Base-by-base conservation (phyloP, 2,329 filamentous ascomycete species). In the Xylariaceae sp. region DNA sequence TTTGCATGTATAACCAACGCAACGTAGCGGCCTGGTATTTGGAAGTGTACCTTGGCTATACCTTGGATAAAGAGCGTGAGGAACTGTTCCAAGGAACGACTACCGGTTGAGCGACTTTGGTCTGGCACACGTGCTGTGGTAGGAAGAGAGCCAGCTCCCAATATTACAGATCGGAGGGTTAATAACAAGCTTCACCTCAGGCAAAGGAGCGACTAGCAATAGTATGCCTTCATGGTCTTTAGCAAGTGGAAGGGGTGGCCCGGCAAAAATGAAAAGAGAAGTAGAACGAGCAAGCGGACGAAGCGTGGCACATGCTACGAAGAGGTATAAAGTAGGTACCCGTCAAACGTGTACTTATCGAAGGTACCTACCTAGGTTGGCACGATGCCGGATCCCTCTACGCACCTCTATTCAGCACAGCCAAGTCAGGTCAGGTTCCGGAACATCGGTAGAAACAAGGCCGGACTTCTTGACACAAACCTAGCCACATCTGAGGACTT, bases 81-180 rank as follows among this genome's bases (percentile, higher is more conserved):
- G 63, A 69, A 62, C 63, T 61, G 61, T 57, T 60, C 58, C 53
- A 55, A 54, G 55, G 52, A 53, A 61, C 58, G 60, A 59, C 61
- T 63, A 63, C 67, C 67, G 64, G 65, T 67, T 67, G 49, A 49
- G 46, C 44, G 50, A 48, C 52, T 54, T 59, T 50, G 51, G 52
- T 54, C 54, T 58, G 57, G 53, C 53, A 60, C 51, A 53, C 46
- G 51, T 54, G 61, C 65, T 61, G 57, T 58, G 59, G 62, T 61
- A 53, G 53, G 55, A 63, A 71, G 68, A 74, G 71, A 73, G 65
- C 72, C 71, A 72, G 71, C 71, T 75, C 70, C 65, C 67, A 68
- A 68, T 60, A 59, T 64, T 64, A 64, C 64, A 65, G 60, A 60
- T 57, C 53, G 59, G 60, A 65, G 59, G 59, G 57, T 61, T 60